Conservation (phyloP, 2,329 filamentous ascomycete genomes). For the Passalora sequoiae region DNA sequence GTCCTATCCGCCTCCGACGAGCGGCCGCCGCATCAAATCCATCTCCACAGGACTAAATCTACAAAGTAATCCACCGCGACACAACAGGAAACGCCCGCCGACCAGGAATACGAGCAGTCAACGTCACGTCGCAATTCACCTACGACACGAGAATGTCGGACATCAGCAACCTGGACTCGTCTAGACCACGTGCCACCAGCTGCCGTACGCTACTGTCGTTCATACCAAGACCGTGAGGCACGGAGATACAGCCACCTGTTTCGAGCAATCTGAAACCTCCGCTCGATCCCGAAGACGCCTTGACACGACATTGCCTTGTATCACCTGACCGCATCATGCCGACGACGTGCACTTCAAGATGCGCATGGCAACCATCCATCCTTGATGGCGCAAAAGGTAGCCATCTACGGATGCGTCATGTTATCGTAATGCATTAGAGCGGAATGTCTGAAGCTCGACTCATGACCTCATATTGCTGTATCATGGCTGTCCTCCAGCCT, state of each 20-base stretch:
- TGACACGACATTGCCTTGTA: background rate
- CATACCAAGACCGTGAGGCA: background rate
- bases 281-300: background rate
- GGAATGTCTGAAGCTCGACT: too few relatives aligned
- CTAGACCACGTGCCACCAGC: conserved; percentile 1
- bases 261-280: conserved; percentile 4
- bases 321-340: background rate
- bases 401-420: background rate
- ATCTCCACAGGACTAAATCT: background rate
- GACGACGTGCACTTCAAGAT: too few relatives aligned
- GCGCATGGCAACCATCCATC: background rate
- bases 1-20: conserved; percentile 45
- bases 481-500: too few relatives aligned
- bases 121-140: too few relatives aligned
- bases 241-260: conserved; percentile 2
- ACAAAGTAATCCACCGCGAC: background rate
- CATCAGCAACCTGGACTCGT: background rate
- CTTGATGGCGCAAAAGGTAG: background rate
- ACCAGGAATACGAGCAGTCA: too few relatives aligned
- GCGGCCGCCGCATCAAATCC: conserved; percentile 1
- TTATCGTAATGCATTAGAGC: conserved; percentile 1
- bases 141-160: background rate
- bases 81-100: background rate
- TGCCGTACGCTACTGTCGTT: conserved; percentile 1
- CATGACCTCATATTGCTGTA: too few relatives aligned